phyloP scores from a whole-genome alignment of 495 filamentous ascomycete genomes.

The Neurospora africana region DNA sequence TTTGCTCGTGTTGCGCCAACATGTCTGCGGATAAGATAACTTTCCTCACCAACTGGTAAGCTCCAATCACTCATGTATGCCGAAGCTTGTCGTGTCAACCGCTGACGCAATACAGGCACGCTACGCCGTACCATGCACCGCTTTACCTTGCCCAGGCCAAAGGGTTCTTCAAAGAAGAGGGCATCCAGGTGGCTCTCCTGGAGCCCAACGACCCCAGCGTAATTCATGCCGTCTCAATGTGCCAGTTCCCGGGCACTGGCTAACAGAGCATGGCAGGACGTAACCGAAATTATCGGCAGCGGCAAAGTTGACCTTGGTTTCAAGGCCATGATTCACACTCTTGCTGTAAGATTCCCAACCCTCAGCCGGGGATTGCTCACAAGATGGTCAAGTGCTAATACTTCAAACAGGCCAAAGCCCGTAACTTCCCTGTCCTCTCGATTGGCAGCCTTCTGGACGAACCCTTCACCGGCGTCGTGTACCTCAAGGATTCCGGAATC shows the following conservation, averaged over 20 bases:
- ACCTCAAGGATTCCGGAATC: slow-evolving; percentile 58
- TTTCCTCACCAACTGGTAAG: slow-evolving; percentile 62
- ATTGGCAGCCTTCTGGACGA: slow-evolving; percentile 61
- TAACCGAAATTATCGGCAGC: slow-evolving; percentile 63
- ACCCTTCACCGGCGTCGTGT: slow-evolving; percentile 63
- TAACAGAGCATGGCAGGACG: slow-evolving; percentile 28
- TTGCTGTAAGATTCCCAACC: slow-evolving; percentile 37
- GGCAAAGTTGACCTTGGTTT: slow-evolving; percentile 63
- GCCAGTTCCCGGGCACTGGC: neutral
- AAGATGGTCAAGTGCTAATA: neutral
- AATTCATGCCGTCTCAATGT: slow-evolving; percentile 10
- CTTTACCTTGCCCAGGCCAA: slow-evolving; percentile 60
- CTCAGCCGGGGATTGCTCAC: neutral
- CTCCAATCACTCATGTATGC: slow-evolving; percentile 4
- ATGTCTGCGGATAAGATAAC: slow-evolving; percentile 70
- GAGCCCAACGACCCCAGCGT: slow-evolving; percentile 60
- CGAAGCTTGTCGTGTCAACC: slow-evolving; percentile 3
- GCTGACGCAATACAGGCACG: slow-evolving; percentile 41
- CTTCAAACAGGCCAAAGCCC: slow-evolving; percentile 49
- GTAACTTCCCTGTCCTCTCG: slow-evolving; percentile 55
- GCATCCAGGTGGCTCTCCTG: slow-evolving; percentile 58
- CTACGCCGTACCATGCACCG: slow-evolving; percentile 63
- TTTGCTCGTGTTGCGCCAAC: slow-evolving; percentile 29
- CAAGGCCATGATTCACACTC: slow-evolving; percentile 68
- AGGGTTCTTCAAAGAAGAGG: slow-evolving; percentile 60